Conservation (phyloP, 2,329 filamentous ascomycete genomes). For the Ascosphaera apis region DNA sequence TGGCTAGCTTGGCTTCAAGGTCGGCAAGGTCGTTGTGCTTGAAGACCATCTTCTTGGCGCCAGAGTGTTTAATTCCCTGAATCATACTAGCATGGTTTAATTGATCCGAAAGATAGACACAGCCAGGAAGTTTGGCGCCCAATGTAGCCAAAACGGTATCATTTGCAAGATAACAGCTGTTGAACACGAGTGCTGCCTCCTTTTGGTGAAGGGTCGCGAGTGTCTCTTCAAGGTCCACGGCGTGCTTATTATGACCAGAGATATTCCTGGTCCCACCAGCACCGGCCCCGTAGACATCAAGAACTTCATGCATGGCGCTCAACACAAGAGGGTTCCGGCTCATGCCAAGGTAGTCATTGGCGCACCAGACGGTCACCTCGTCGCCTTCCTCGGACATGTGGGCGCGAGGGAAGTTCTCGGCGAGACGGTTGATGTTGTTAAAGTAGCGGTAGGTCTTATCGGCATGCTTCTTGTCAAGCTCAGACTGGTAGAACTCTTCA, state of each 20-base stretch:
- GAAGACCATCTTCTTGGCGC: slow-evolving; percentile 93
- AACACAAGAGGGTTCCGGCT: slow-evolving; percentile 72
- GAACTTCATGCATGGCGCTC: slow-evolving; percentile 76
- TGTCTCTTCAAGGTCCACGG: slow-evolving; percentile 58
- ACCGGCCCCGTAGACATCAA: slow-evolving; percentile 85
- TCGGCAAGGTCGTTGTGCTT: slow-evolving; percentile 95
- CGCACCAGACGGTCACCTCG: slow-evolving; percentile 92
- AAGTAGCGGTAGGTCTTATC: slow-evolving; percentile 99
- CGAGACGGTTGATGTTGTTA: slow-evolving; percentile 98
- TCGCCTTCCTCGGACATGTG: slow-evolving; percentile 71
- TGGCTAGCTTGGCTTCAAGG: slow-evolving; percentile 75
- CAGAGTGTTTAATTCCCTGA: slow-evolving; percentile 91
- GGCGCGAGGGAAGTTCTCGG: slow-evolving; percentile 84
- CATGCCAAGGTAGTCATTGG: slow-evolving; percentile 98
- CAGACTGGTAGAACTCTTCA: slow-evolving; percentile 62
- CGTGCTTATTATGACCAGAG: slow-evolving; percentile 91
- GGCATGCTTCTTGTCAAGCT: slow-evolving; percentile 97
- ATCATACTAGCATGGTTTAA: slow-evolving; percentile 99
- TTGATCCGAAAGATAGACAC: slow-evolving; percentile 93
- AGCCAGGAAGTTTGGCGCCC: slow-evolving; percentile 90
- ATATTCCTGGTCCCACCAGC: slow-evolving; percentile 95
- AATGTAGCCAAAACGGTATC: slow-evolving; percentile 89
- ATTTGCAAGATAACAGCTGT: slow-evolving; percentile 95
- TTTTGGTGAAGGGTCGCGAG: slow-evolving; percentile 78
- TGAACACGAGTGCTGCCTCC: slow-evolving; percentile 81